A percentile compares a stretch with the other conserved stretches of the same genome.
These are phyloP conservation scores for Globisporangium ultimum DNA, from an alignment of 352 stramenopile species.

Conservation along the genomic window DNA sequence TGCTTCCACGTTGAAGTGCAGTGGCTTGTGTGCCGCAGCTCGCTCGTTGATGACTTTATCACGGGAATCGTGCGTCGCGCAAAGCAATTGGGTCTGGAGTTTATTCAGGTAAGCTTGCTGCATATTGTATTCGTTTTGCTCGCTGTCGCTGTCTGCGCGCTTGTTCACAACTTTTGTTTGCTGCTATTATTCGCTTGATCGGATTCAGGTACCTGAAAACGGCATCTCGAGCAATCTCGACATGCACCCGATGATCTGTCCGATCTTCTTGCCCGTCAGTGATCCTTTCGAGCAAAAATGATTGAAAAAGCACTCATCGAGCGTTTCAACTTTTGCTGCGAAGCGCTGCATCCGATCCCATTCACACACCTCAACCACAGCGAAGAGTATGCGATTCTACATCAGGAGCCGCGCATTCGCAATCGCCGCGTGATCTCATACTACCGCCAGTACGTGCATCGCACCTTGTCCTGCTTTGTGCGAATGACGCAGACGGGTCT, in stretches of 20 bases:
- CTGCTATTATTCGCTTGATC: background rate
- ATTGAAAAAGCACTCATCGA: conserved; percentile 61
- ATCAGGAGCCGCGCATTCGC: conserved; percentile 13
- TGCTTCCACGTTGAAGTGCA: conserved; percentile 85
- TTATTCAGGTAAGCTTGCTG: conserved; percentile 41
- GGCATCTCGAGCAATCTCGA: conserved; percentile 76
- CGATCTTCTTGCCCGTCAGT: conserved; percentile 66
- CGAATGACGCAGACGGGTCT: conserved; percentile 68
- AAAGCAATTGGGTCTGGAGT: conserved; percentile 74
- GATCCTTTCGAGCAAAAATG: conserved; percentile 40
- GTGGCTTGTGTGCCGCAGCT: conserved; percentile 82
- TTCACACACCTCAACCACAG: conserved; percentile 20
- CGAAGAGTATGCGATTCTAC: conserved; percentile 15
- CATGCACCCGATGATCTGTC: conserved; percentile 70
- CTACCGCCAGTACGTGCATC: conserved; percentile 22
- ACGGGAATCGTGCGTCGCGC: conserved; percentile 59
- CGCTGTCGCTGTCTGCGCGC: background rate
- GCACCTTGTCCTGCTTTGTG: conserved; percentile 16
- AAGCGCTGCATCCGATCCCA: conserved; percentile 39
- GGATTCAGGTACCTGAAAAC: conserved; percentile 41
- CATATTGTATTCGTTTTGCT: background rate
- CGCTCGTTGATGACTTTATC: conserved; percentile 80
- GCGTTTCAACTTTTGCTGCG: conserved; percentile 68
- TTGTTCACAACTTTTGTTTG: background rate
- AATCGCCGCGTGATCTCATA: conserved; percentile 16